A percentile compares a stretch with the other conserved stretches of the same genome.
Conservation (phyloP, 805 yeast species). For the Brettanomyces naardenensis region DNA sequence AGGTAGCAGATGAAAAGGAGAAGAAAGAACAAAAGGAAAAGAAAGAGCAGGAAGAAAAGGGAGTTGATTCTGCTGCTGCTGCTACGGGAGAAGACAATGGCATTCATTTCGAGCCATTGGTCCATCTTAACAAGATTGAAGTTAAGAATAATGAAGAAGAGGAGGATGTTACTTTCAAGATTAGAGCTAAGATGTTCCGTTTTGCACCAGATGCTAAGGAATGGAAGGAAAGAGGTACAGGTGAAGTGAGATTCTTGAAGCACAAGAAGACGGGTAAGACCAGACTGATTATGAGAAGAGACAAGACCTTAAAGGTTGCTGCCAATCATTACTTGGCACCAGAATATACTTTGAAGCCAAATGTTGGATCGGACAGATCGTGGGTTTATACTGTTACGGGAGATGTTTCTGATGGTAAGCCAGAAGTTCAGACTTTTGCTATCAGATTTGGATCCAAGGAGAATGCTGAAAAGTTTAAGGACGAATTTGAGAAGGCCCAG, state of each 20-base stretch:
- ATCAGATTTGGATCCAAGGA: conserved; percentile 89
- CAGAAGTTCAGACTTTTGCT: conserved; percentile 95
- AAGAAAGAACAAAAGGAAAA: conserved; percentile 30
- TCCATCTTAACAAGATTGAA: conserved; percentile 90
- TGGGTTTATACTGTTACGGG: conserved; percentile 97
- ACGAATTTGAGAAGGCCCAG: conserved; percentile 82
- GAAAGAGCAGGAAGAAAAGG: conserved; percentile 28
- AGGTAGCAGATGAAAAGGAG: conserved; percentile 19
- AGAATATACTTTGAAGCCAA: conserved; percentile 79
- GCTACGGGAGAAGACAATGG: conserved; percentile 66
- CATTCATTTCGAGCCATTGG: conserved; percentile 94
- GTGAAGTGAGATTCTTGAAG: conserved; percentile 92
- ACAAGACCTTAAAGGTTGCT: conserved; percentile 94
- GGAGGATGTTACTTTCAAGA: conserved; percentile 76
- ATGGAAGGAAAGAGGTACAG: conserved; percentile 99
- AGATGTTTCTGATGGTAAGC: conserved; percentile 90
- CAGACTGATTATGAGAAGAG: conserved; percentile 97
- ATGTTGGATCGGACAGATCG: conserved; percentile 94
- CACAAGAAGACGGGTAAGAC: conserved; percentile 78
- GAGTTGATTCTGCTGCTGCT: conserved; percentile 24
- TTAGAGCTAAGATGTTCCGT: conserved; percentile 91
- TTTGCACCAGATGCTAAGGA: conserved; percentile 75
- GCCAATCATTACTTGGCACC: conserved; percentile 90
- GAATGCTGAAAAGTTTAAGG: conserved; percentile 93
- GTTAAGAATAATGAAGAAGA: conserved; percentile 93